Evolutionary conservation across 108 stramenopile species (phyloP), one percentile per base, ranked within the genome.

Genomic region (Cylindrotheca closterium): DNA sequence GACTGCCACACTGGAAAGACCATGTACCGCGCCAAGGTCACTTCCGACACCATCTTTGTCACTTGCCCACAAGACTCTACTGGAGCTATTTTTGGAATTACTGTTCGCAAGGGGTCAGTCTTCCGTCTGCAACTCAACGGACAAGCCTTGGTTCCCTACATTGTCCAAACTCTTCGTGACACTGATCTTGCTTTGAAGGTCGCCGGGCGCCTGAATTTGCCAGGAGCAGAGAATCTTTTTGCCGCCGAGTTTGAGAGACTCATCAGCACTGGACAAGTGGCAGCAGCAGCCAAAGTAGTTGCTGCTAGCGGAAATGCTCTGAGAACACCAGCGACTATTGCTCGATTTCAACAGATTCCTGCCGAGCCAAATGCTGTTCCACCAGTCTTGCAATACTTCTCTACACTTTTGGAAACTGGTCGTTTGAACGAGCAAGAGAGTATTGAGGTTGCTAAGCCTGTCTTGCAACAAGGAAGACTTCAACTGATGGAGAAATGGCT

Each of bases 401-500:
- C 94, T 42, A 85, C 94, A 8, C 80, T 99, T 60, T 83, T 99
- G 68, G 97, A 99, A 76, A 81, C 68, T 54, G 96, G 96, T 30
- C 87, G 88, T 62, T 77, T 99, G 37, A 99, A 98, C 73, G 91
- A 91, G 63, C 89, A 96, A 68, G 99, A 99, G 78, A 92, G 93
- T 78, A 82, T 99, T 23, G 98, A 99, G 80, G 90, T 99, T 27
- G 97, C 98, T 51, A 91, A 88, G 64, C 97, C 97, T 18, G 97
- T 98, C 24, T 72, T 99, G 55, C 89, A 87, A 58, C 98, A 99
- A 88, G 89, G 92, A 42, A 88, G 98, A 32, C 81, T 91, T 3
- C 93, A 95, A 65, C 84, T 99, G 34, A 82, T 99, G 79, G 98
- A 99, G 85, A 99, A 98, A 71, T 99, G 99, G 99, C 85, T 99